A percentile compares a stretch with the other conserved stretches of the same genome.
Evolutionary conservation across 495 filamentous ascomycete genomes (phyloP).

Genomic region (Podospora australis): DNA sequence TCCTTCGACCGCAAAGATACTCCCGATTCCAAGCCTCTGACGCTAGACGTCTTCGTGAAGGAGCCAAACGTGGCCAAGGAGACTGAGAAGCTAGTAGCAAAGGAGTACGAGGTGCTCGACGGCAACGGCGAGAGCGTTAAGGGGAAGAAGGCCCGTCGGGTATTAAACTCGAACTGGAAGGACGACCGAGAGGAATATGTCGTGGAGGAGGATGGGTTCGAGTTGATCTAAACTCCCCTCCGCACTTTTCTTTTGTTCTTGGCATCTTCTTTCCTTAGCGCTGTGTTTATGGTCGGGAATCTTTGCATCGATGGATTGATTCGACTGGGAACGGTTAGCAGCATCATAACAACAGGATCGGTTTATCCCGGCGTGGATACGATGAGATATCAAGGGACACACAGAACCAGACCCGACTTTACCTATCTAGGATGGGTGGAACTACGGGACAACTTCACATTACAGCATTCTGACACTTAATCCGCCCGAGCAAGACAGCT

Average conservation of each 20-base stretch:
- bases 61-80: constrained; percentile 24
- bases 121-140: constrained; percentile 36
- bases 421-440: no score
- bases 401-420: no score
- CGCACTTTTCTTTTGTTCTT: not conserved
- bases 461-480: no score
- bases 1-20: constrained; percentile 38
- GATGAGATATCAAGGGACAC: no score
- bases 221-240: constrained; percentile 30
- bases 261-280: not conserved
- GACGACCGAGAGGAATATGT: not conserved
- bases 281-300: not conserved
- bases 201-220: constrained; percentile 41
- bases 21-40: constrained; percentile 30
- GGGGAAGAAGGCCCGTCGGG: constrained; percentile 33
- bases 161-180: constrained; percentile 1
- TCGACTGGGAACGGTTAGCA: no score
- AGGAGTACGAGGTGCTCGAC: constrained; percentile 44
- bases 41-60: constrained; percentile 41
- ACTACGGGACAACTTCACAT: no score
- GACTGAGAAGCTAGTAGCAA: constrained; percentile 41
- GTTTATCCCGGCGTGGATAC: no score
- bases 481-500: not conserved
- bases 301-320: not conserved
- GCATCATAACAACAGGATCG: no score